Evolutionary conservation across 2,329 filamentous ascomycete species (phyloP).

Genomic region (Xylaria digitata): DNA sequence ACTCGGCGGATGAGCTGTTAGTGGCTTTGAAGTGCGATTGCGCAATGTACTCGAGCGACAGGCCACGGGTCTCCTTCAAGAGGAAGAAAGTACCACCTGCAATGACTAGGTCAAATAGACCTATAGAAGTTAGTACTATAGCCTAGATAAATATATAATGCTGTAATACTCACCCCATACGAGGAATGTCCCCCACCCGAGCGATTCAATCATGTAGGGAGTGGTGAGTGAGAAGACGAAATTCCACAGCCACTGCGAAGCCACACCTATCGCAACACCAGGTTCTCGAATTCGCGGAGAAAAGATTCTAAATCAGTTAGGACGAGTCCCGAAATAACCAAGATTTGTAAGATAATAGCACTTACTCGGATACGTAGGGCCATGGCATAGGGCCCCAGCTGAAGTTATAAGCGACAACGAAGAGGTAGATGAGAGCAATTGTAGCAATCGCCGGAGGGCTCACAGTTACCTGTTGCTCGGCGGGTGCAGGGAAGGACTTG

Average conservation of each 20-base stretch:
- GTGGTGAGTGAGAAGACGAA: slow-evolving; percentile 61
- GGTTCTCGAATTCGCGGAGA: slow-evolving; percentile 60
- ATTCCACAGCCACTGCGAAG: slow-evolving; percentile 62
- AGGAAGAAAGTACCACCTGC: slow-evolving; percentile 61
- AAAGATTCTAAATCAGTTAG: slow-evolving; percentile 55
- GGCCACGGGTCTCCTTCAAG: slow-evolving; percentile 76
- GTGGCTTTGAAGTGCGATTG: slow-evolving; percentile 45
- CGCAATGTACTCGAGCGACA: slow-evolving; percentile 70
- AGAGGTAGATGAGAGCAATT: slow-evolving; percentile 65
- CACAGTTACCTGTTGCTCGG: slow-evolving; percentile 45
- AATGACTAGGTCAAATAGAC: slow-evolving; percentile 57
- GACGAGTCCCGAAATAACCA: background rate
- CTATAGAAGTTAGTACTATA: slow-evolving; percentile 30
- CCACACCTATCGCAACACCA: slow-evolving; percentile 58
- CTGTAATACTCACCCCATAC: slow-evolving; percentile 54
- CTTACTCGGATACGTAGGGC: slow-evolving; percentile 60
- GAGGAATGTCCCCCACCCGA: slow-evolving; percentile 61
- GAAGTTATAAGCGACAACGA: slow-evolving; percentile 64
- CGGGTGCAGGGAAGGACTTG: slow-evolving; percentile 52
- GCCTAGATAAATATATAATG: background rate
- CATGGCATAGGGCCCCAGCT: slow-evolving; percentile 63
- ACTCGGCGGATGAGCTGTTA: slow-evolving; percentile 29
- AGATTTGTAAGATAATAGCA: slow-evolving; percentile 10
- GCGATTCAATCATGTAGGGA: slow-evolving; percentile 61
- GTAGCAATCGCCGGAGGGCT: slow-evolving; percentile 60